Evolutionary conservation across 2,329 filamentous ascomycete species (phyloP).

Genomic region (Colletotrichum limetticola): DNA sequence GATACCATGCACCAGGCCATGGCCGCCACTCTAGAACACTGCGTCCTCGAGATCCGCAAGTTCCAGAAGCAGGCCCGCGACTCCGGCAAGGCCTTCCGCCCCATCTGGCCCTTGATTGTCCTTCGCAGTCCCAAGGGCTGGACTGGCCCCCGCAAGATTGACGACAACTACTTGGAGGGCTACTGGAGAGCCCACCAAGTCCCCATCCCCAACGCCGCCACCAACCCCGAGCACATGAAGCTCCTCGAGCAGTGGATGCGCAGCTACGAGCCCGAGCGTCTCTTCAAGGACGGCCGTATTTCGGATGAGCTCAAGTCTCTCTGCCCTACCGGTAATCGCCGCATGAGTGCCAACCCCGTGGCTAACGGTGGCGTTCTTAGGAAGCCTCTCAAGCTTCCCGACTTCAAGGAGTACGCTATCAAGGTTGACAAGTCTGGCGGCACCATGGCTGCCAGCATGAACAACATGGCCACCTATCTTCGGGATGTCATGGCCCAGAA

Average conservation of each 20-base stretch:
- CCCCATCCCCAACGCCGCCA: conserved; percentile 76
- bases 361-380: conserved; percentile 76
- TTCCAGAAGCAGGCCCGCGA: conserved; percentile 79
- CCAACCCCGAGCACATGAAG: conserved; percentile 73
- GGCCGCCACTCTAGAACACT: conserved; percentile 80
- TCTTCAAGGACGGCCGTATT: conserved; percentile 74
- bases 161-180: conserved; percentile 77
- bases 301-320: conserved; percentile 71
- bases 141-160: conserved; percentile 79
- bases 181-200: conserved; percentile 85
- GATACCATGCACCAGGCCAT: conserved; percentile 85
- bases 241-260: conserved; percentile 81
- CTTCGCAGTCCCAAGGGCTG: conserved; percentile 83
- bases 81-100: conserved; percentile 75
- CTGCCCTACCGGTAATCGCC: conserved; percentile 71
- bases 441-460: conserved; percentile 71
- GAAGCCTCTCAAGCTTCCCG: conserved; percentile 74
- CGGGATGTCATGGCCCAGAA: conserved; percentile 75
- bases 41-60: conserved; percentile 74
- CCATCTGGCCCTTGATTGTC: conserved; percentile 82
- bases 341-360: conserved; percentile 83
- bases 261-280: conserved; percentile 77
- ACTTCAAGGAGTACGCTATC: conserved; percentile 76
- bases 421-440: conserved; percentile 70
- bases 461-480: conserved; percentile 74